Percentiles rank a stretch among this genome's conserved stretches.
Evolutionary conservation across 495 filamentous ascomycete genomes (phyloP).

Genomic region (Neurospora hispaniola): DNA sequence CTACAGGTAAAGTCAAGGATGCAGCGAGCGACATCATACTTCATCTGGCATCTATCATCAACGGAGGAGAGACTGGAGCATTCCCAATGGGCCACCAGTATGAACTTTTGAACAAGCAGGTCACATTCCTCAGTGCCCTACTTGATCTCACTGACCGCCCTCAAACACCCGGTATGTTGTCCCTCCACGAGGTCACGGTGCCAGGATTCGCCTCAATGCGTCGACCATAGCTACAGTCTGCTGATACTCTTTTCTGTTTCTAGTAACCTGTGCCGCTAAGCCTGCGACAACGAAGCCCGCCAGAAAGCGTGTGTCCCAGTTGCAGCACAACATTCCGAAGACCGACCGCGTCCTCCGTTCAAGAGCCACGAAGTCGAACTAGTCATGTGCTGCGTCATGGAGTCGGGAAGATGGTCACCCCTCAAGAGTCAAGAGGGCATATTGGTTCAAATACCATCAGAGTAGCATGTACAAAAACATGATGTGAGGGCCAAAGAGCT

Average conservation of each 20-base stretch:
- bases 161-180: neutral
- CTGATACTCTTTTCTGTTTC: neutral
- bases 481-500: too few relatives aligned
- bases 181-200: neutral
- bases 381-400: rapidly evolving
- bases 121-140: neutral
- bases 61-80: neutral
- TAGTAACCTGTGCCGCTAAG: neutral
- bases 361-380: neutral
- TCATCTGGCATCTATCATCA: neutral
- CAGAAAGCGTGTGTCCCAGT: neutral
- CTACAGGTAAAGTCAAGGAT: neutral
- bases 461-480: too few relatives aligned
- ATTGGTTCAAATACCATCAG: too few relatives aligned
- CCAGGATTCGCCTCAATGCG: neutral
- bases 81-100: neutral
- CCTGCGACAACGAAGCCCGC: neutral
- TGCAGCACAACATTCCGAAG: neutral
- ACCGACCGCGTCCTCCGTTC: neutral
- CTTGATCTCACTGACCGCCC: neutral
- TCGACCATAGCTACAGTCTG: neutral
- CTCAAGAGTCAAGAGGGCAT: too few relatives aligned
- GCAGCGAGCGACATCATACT: neutral
- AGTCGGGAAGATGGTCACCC: too few relatives aligned
- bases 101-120: neutral